These are phyloP conservation scores for Fraxinus dipetala DNA, from an alignment of 305 asterid species.

Conservation along the genomic window DNA sequence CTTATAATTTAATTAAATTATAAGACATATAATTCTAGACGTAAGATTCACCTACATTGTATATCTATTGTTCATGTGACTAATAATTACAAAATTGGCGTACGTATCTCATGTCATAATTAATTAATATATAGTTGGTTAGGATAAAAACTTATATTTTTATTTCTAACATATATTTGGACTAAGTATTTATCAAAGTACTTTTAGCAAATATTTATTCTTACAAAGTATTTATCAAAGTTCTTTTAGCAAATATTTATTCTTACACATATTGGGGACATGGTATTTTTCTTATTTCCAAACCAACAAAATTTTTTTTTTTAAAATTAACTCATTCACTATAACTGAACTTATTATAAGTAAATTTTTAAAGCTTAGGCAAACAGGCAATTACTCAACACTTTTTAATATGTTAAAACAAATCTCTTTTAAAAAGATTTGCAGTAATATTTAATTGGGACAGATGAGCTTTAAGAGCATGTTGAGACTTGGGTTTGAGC, in stretches of 20 bases:
- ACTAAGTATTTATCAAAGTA: too few relatives aligned
- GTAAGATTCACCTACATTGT: too few relatives aligned
- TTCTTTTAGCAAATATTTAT: too few relatives aligned
- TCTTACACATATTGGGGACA: neutral
- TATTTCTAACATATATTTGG: neutral
- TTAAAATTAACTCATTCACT: neutral
- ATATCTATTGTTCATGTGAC: neutral
- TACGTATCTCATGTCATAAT: neutral
- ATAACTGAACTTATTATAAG: neutral
- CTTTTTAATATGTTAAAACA: neutral
- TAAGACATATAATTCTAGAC: neutral
- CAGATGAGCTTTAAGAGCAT: slow-evolving; percentile 63
- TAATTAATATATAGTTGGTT: neutral
- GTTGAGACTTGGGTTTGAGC: slow-evolving; percentile 48
- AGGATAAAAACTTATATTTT: neutral
- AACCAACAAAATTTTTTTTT: too few relatives aligned
- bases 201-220: too few relatives aligned
- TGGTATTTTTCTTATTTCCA: neutral
- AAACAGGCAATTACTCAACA: neutral
- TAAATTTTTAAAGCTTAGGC: neutral
- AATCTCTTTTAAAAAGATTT: neutral
- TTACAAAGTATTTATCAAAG: too few relatives aligned
- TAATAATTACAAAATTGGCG: neutral
- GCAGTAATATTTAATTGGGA: slow-evolving; percentile 12
- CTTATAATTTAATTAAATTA: too few relatives aligned